Conservation (phyloP, 1,139 yeast genomes). For the Diutina pseudorugosa region DNA sequence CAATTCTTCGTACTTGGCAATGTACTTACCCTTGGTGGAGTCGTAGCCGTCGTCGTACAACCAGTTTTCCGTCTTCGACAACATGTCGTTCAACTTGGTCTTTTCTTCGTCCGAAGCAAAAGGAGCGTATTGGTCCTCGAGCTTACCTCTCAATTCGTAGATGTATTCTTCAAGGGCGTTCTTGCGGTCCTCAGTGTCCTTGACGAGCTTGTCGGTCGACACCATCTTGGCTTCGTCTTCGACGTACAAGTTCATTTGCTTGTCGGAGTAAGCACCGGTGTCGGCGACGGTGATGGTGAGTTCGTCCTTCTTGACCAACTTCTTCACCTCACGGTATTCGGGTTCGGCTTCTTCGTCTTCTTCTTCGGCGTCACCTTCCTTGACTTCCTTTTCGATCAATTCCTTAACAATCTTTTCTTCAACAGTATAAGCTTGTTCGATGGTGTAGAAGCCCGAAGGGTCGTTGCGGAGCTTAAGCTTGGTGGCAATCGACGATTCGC, state of each 20-base stretch:
- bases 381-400: constrained; percentile 52
- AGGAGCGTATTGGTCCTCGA: constrained; percentile 81
- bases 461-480: constrained; percentile 94
- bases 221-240: constrained; percentile 80
- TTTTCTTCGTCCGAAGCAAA: constrained; percentile 91
- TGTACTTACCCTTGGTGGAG: constrained; percentile 89
- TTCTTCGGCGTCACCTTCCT: constrained; percentile 39
- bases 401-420: constrained; percentile 88
- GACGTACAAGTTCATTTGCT: constrained; percentile 44
- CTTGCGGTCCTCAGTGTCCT: constrained; percentile 98
- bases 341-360: constrained; percentile 52
- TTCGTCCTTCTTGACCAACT: constrained; percentile 84
- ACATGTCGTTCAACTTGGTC: constrained; percentile 58
- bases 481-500: constrained; percentile 71
- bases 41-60: constrained; percentile 95
- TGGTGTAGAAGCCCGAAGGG: constrained; percentile 89
- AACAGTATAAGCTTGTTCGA: constrained; percentile 90
- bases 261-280: constrained; percentile 56
- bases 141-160: constrained; percentile 92
- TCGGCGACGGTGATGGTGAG: constrained; percentile 43
- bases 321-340: constrained; percentile 82
- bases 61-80: constrained; percentile 93
- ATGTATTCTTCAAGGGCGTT: constrained; percentile 97
- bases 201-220: constrained; percentile 89
- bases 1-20: constrained; percentile 96